Evolutionary conservation across 2,329 filamentous ascomycete species (phyloP).

Genomic region (Amylocarpus encephaloides): DNA sequence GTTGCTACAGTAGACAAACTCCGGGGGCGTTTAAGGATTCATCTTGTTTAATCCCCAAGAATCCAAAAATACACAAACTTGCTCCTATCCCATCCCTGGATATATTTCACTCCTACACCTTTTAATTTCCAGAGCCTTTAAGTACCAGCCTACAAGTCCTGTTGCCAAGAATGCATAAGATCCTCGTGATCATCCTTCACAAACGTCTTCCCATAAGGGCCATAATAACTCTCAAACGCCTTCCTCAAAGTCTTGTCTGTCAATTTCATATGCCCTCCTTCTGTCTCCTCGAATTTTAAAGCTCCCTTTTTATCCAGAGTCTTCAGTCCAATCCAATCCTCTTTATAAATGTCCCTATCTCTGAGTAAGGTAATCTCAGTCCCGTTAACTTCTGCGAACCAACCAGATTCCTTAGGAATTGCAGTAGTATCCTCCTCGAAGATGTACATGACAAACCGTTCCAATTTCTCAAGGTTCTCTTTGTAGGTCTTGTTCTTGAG

Average conservation of each 20-base stretch:
- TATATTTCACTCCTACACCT: background rate
- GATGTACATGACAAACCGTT: slow-evolving; percentile 81
- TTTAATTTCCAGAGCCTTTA: background rate
- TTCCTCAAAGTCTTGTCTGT: slow-evolving; percentile 53
- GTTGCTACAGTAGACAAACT: background rate
- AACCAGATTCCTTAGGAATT: slow-evolving; percentile 82
- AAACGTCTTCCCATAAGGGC: slow-evolving; percentile 26
- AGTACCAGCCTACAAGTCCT: background rate
- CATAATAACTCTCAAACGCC: slow-evolving; percentile 39
- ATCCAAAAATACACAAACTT: background rate
- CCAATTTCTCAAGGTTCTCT: slow-evolving; percentile 59
- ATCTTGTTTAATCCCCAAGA: background rate
- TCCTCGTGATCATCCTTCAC: slow-evolving; percentile 4
- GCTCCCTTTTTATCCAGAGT: slow-evolving; percentile 71
- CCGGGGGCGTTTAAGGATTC: background rate
- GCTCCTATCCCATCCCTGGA: too few relatives aligned
- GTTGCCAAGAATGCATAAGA: slow-evolving; percentile 9
- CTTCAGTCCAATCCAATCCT: slow-evolving; percentile 90
- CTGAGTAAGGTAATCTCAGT: slow-evolving; percentile 61
- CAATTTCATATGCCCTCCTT: slow-evolving; percentile 81
- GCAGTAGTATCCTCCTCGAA: slow-evolving; percentile 83
- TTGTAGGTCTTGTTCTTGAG: slow-evolving; percentile 70
- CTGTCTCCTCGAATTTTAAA: slow-evolving; percentile 65
- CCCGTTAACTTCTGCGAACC: slow-evolving; percentile 82
- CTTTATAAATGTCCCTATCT: slow-evolving; percentile 67